Evolutionary conservation across 2,329 filamentous ascomycete species (phyloP).

Genomic region (Colletotrichum chrysophilum): DNA sequence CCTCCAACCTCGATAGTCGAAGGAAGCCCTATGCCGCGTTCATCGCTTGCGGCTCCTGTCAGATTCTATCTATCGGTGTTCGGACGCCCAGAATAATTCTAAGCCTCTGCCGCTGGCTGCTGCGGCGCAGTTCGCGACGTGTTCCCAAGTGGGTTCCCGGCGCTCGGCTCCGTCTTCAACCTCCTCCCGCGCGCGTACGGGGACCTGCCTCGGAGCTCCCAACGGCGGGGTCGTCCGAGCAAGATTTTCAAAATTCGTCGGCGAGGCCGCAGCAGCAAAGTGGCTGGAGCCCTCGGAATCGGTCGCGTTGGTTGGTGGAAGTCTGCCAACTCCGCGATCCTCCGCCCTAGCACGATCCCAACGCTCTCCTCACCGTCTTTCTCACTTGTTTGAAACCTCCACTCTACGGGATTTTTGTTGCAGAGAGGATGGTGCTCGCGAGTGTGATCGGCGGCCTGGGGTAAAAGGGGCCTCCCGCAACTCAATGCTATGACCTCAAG

Average conservation of each 20-base stretch:
- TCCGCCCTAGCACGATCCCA: background rate
- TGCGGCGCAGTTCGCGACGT: background rate
- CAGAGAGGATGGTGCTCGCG: background rate
- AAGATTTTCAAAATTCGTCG: background rate
- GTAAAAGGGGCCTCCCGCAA: slow-evolving; percentile 12
- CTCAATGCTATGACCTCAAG: slow-evolving; percentile 6
- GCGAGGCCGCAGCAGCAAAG: slow-evolving; percentile 2
- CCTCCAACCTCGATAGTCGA: background rate
- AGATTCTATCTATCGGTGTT: background rate
- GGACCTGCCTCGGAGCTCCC: background rate
- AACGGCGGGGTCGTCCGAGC: background rate
- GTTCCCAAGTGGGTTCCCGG: background rate
- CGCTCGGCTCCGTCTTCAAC: slow-evolving; percentile 1
- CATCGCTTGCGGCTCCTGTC: background rate
- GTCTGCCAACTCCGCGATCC: background rate
- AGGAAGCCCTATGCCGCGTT: background rate
- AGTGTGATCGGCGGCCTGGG: slow-evolving; percentile 9
- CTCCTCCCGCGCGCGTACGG: background rate
- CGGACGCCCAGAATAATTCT: background rate
- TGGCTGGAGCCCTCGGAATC: background rate
- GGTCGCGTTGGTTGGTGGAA: background rate
- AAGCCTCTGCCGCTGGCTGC: background rate
- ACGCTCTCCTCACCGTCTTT: slow-evolving; percentile 3
- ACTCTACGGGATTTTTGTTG: background rate
- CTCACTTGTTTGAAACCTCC: background rate